Conservation (phyloP, 1,284 basidiomycete species). For the Malassezia nana region DNA sequence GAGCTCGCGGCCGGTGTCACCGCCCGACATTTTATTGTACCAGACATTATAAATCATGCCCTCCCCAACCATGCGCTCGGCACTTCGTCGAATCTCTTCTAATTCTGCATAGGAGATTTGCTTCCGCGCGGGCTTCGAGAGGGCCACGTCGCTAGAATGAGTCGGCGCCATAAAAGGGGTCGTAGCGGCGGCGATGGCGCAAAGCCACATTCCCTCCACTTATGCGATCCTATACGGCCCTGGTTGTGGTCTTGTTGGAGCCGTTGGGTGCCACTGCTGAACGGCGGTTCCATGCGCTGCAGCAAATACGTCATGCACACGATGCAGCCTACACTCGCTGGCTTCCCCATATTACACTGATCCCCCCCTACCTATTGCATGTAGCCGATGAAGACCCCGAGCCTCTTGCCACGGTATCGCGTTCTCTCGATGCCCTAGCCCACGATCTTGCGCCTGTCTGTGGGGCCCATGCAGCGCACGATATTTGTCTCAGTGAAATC, state of each 20-base stretch:
- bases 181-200: neutral
- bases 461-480: neutral
- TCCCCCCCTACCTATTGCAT: conserved; percentile 7
- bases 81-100: conserved; percentile 33
- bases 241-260: conserved; percentile 12
- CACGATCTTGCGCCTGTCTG: neutral
- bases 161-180: neutral
- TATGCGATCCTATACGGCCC: conserved; percentile 6
- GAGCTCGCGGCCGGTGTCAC: conserved; percentile 50
- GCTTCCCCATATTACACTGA: conserved; percentile 16
- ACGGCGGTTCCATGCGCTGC: conserved; percentile 1
- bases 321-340: conserved; percentile 16
- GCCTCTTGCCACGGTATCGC: neutral
- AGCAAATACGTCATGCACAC: conserved; percentile 7
- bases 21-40: conserved; percentile 95
- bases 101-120: conserved; percentile 39
- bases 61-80: conserved; percentile 27
- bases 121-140: conserved; percentile 32
- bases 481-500: neutral
- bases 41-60: conserved; percentile 62
- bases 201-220: neutral
- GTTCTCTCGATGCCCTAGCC: neutral
- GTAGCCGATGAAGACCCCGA: neutral
- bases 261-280: conserved; percentile 4
- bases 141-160: neutral